These are phyloP conservation scores for Gossypium aridum DNA, from an alignment of 441 rosid species.

Conservation along the genomic window DNA sequence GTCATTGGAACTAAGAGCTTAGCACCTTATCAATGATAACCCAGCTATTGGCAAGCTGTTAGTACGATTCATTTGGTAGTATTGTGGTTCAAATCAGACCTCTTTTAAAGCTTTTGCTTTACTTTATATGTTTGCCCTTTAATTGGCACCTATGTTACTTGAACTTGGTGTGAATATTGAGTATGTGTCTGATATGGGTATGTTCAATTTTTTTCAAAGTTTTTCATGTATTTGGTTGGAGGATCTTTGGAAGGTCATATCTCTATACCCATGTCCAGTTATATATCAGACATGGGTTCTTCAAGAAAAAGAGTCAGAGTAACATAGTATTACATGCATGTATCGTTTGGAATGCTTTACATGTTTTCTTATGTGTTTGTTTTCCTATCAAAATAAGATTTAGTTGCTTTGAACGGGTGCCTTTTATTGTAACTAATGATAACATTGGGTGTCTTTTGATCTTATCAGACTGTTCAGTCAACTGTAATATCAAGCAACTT, in stretches of 20 bases:
- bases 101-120: background rate
- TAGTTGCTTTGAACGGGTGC: background rate
- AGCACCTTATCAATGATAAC: background rate
- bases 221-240: background rate
- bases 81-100: background rate
- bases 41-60: background rate
- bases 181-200: background rate
- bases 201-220: background rate
- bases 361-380: background rate
- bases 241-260: background rate
- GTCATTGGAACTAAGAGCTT: background rate
- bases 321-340: background rate
- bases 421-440: slow-evolving; percentile 6
- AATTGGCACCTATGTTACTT: background rate
- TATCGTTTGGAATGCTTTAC: background rate
- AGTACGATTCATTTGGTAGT: background rate
- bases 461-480: slow-evolving; percentile 61
- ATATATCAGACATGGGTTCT: background rate
- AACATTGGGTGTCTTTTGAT: slow-evolving; percentile 13
- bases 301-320: background rate
- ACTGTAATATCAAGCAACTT: slow-evolving; percentile 64
- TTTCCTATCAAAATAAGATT: background rate
- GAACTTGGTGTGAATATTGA: background rate
- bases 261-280: background rate
- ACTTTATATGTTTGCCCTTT: background rate